Evolutionary conservation across 345 rosid genomes (phyloP).

Genomic region (Toxicodendron radicans): DNA sequence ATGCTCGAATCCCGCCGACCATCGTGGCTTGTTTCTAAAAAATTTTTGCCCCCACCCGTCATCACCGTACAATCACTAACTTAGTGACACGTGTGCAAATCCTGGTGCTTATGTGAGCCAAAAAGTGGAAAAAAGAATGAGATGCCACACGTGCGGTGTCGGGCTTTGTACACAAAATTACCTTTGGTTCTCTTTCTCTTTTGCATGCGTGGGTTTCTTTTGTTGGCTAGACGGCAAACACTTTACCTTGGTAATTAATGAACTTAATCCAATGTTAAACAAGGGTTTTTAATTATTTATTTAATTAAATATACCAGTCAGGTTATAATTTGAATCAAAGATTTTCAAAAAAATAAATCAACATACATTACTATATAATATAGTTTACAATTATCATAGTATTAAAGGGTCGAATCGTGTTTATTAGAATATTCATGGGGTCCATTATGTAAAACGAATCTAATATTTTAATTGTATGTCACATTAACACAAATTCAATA

Average conservation of each 20-base stretch:
- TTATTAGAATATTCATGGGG: too few species aligned
- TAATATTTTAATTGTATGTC: too few species aligned
- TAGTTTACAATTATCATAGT: too few species aligned
- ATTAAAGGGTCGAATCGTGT: too few species aligned
- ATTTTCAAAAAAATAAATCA: too few species aligned
- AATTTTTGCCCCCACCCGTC: background rate
- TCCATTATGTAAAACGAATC: too few species aligned
- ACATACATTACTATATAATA: too few species aligned
- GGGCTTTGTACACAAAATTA: constrained; percentile 3
- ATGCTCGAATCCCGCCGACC: background rate
- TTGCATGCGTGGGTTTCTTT: constrained; percentile 17
- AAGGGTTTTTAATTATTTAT: background rate
- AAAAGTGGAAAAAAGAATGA: background rate
- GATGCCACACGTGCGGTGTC: constrained; percentile 25
- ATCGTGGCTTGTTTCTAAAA: background rate
- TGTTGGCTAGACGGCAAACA: constrained; percentile 31
- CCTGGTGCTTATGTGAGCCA: background rate
- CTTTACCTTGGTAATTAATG: background rate
- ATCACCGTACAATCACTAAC: background rate
- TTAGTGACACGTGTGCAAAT: background rate
- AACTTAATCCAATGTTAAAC: background rate
- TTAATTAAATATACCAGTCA: too few species aligned
- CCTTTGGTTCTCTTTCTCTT: background rate
- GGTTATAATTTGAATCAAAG: too few species aligned
- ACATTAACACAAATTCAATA: too few species aligned